Conservation (phyloP, 768 basidiomycete genomes). For the Rhizopogon roseolus region DNA sequence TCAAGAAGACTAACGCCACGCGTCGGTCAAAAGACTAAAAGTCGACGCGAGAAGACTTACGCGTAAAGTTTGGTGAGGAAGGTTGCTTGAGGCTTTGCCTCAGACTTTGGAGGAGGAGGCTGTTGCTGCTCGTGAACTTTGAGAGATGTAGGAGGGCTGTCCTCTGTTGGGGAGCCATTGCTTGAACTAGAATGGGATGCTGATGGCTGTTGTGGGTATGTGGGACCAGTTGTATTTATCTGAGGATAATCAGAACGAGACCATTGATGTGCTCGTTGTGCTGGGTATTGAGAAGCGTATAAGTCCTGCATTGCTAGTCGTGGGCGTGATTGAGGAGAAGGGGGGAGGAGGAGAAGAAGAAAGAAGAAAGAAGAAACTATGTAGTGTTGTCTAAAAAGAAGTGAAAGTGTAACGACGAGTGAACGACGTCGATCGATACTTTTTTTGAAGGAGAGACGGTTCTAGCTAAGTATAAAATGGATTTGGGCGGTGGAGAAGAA, state of each 20-base stretch:
- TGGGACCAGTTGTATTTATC: slow-evolving; percentile 29
- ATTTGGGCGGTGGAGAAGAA: slow-evolving; percentile 30
- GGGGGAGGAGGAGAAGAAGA: slow-evolving; percentile 30
- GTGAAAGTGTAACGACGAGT: slow-evolving; percentile 16
- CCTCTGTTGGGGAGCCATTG: slow-evolving; percentile 42
- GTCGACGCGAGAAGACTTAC: slow-evolving; percentile 43
- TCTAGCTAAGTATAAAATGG: slow-evolving; percentile 32
- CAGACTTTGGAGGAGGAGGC: slow-evolving; percentile 57
- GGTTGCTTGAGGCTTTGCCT: slow-evolving; percentile 86
- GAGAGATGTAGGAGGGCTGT: slow-evolving; percentile 36
- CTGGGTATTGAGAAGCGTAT: slow-evolving; percentile 37
- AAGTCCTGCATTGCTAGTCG: slow-evolving; percentile 43
- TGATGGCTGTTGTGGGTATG: slow-evolving; percentile 27
- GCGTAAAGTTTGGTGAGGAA: slow-evolving; percentile 96
- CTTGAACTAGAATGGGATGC: slow-evolving; percentile 33
- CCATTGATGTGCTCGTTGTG: slow-evolving; percentile 39
- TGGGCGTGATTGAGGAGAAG: slow-evolving; percentile 34
- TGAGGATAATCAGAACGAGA: slow-evolving; percentile 29
- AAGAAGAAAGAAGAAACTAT: slow-evolving; percentile 25
- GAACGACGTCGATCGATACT: slow-evolving; percentile 25
- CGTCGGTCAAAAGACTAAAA: slow-evolving; percentile 13
- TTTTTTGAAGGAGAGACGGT: slow-evolving; percentile 2
- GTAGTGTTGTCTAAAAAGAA: slow-evolving; percentile 21
- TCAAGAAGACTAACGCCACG: slow-evolving; percentile 65
- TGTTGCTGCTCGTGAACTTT: slow-evolving; percentile 36